phyloP scores from a whole-genome alignment of 345 rosid genomes.

The Brassica rapa region DNA sequence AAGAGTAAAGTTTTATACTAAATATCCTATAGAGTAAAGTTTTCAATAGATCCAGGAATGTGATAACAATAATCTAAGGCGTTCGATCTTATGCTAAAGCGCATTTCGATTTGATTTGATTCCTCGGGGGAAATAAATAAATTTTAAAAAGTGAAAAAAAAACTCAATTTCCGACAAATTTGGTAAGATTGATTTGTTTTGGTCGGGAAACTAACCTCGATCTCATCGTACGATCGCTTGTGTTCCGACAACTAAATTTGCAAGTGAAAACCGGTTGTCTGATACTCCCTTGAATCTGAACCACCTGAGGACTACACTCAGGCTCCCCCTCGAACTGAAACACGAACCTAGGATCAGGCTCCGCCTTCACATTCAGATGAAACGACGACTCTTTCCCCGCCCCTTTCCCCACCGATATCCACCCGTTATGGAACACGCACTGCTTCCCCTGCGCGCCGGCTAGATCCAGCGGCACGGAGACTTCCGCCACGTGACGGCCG shows the following conservation, averaged over 20 bases:
- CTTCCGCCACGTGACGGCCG: slow-evolving; percentile 68
- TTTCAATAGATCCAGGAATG: not conserved
- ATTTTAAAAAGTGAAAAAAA: too few relatives aligned
- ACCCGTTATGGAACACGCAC: slow-evolving; percentile 68
- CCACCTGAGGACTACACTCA: slow-evolving; percentile 93
- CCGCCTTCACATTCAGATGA: slow-evolving; percentile 75
- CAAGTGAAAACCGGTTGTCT: slow-evolving; percentile 94
- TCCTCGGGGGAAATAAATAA: too few relatives aligned
- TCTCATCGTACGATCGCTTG: slow-evolving; percentile 66
- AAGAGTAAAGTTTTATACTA: not conserved
- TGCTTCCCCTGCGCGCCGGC: slow-evolving; percentile 56
- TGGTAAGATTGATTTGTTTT: slow-evolving; percentile 2
- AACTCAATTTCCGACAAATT: slow-evolving; percentile 10
- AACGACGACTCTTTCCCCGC: slow-evolving; percentile 57
- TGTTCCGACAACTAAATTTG: slow-evolving; percentile 76
- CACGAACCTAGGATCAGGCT: slow-evolving; percentile 91
- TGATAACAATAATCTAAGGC: not conserved
- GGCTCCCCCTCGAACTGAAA: slow-evolving; percentile 97
- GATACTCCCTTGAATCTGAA: slow-evolving; percentile 80
- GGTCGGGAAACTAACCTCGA: slow-evolving; percentile 56
- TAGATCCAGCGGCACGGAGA: slow-evolving; percentile 77
- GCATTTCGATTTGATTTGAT: slow-evolving; percentile 2
- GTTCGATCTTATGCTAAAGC: slow-evolving; percentile 5
- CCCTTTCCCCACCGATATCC: slow-evolving; percentile 71
- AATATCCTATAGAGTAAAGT: not conserved